Evolutionary conservation across 768 basidiomycete genomes (phyloP).

Genomic region (Tulasnella sp.): DNA sequence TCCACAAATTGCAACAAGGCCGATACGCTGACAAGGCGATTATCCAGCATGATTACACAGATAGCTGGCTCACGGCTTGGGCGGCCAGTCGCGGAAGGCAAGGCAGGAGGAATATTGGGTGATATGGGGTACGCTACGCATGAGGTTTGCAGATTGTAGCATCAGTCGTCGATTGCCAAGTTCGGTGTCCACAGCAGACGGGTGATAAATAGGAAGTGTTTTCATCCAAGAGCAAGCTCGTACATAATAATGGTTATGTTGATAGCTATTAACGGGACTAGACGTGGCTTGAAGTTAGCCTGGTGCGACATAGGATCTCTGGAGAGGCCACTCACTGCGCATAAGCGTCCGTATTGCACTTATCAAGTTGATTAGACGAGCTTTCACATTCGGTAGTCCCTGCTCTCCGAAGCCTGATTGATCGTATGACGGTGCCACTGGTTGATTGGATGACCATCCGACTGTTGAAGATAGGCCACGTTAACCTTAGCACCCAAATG

Average conservation of each 20-base stretch:
- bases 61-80: slow-evolving; percentile 53
- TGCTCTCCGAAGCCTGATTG: slow-evolving; percentile 32
- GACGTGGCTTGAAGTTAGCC: slow-evolving; percentile 11
- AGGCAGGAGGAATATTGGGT: slow-evolving; percentile 53
- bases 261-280: slow-evolving; percentile 84
- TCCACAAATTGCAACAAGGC: slow-evolving; percentile 4
- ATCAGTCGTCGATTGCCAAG: no score
- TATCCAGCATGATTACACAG: slow-evolving; percentile 56
- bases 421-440: slow-evolving; percentile 36
- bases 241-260: slow-evolving; percentile 84
- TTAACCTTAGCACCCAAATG: slow-evolving; percentile 18
- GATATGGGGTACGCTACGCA: slow-evolving; percentile 26
- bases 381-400: slow-evolving; percentile 63
- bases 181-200: neutral
- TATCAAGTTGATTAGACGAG: slow-evolving; percentile 82
- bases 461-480: slow-evolving; percentile 38
- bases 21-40: slow-evolving; percentile 13
- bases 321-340: slow-evolving; percentile 69
- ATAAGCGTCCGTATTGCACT: slow-evolving; percentile 92
- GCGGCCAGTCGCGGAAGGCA: slow-evolving; percentile 49
- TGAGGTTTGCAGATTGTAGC: slow-evolving; percentile 19
- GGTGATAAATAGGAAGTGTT: neutral
- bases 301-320: slow-evolving; percentile 12
- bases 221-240: slow-evolving; percentile 56
- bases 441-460: slow-evolving; percentile 75